phyloP scores from a whole-genome alignment of 2,329 filamentous ascomycete genomes.

The Coniella vitis region DNA sequence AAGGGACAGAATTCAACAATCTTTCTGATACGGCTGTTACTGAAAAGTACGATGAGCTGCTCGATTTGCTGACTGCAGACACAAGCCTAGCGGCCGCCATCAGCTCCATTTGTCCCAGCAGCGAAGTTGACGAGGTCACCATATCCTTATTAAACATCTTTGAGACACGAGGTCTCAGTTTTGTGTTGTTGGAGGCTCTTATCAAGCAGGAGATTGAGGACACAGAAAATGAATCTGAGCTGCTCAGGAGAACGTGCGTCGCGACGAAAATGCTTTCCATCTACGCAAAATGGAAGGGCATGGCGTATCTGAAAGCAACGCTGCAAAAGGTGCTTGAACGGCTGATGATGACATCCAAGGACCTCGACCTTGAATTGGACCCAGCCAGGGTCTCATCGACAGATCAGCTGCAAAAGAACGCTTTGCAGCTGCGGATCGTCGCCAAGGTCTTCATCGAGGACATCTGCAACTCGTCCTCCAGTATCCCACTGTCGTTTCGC shows the following conservation, averaged over 20 bases:
- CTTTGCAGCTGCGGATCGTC: slow-evolving; percentile 57
- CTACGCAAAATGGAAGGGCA: slow-evolving; percentile 66
- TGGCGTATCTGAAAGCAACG: slow-evolving; percentile 54
- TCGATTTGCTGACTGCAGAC: slow-evolving; percentile 56
- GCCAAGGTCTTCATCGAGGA: slow-evolving; percentile 67
- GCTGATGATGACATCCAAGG: slow-evolving; percentile 59
- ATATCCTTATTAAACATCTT: slow-evolving; percentile 64
- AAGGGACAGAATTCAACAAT: slow-evolving; percentile 65
- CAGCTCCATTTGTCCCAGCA: slow-evolving; percentile 58
- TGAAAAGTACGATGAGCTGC: slow-evolving; percentile 61
- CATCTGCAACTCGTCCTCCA: slow-evolving; percentile 56
- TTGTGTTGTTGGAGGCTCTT: slow-evolving; percentile 57
- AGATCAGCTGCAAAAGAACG: slow-evolving; percentile 61
- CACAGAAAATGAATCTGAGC: slow-evolving; percentile 59
- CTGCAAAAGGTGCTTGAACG: slow-evolving; percentile 61
- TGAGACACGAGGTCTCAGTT: slow-evolving; percentile 56
- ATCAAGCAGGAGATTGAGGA: slow-evolving; percentile 64
- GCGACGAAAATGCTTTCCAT: slow-evolving; percentile 67
- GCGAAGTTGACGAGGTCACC: slow-evolving; percentile 62
- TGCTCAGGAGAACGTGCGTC: slow-evolving; percentile 61
- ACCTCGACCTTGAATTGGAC: slow-evolving; percentile 62
- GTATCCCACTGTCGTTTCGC: slow-evolving; percentile 57
- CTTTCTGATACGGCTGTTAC: slow-evolving; percentile 60
- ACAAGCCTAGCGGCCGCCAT: slow-evolving; percentile 57
- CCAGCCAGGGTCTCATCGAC: slow-evolving; percentile 52